Conservation (phyloP, 495 filamentous ascomycete species). For the Neurospora sp. region DNA sequence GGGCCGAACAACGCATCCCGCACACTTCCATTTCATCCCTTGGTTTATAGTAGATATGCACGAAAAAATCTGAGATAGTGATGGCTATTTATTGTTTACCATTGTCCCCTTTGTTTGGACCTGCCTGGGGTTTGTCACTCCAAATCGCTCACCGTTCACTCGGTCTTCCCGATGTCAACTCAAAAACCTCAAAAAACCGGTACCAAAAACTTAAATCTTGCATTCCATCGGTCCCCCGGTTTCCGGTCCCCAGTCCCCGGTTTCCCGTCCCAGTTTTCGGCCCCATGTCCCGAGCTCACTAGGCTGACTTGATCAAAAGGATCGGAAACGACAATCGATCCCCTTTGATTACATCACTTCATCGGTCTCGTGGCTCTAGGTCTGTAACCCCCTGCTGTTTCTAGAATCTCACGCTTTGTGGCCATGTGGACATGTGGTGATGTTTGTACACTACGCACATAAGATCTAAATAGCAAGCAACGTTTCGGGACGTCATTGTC, state of each 20-base stretch:
- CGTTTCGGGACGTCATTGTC: not conserved
- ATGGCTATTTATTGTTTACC: not conserved
- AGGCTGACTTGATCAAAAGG: not conserved
- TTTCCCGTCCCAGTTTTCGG: not conserved
- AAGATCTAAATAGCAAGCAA: not conserved
- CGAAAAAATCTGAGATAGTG: not conserved
- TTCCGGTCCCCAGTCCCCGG: not conserved
- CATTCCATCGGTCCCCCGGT: not conserved
- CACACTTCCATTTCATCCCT: not conserved
- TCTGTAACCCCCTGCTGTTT: not conserved
- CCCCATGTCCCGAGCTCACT: not conserved
- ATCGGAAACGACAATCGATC: not conserved
- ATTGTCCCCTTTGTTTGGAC: not conserved
- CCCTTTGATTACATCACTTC: not conserved
- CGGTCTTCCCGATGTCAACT: not conserved
- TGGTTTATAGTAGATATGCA: not conserved
- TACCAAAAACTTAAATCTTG: not conserved
- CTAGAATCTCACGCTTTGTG: not conserved
- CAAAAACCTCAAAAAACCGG: not conserved
- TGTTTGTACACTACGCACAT: not conserved
- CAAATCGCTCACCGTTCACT: not conserved
- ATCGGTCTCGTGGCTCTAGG: not conserved
- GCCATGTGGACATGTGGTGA: not conserved
- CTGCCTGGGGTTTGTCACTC: not conserved
- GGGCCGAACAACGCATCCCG: not conserved